phyloP scores from a whole-genome alignment of 495 filamentous ascomycete species.

The Tuber magnatum region DNA sequence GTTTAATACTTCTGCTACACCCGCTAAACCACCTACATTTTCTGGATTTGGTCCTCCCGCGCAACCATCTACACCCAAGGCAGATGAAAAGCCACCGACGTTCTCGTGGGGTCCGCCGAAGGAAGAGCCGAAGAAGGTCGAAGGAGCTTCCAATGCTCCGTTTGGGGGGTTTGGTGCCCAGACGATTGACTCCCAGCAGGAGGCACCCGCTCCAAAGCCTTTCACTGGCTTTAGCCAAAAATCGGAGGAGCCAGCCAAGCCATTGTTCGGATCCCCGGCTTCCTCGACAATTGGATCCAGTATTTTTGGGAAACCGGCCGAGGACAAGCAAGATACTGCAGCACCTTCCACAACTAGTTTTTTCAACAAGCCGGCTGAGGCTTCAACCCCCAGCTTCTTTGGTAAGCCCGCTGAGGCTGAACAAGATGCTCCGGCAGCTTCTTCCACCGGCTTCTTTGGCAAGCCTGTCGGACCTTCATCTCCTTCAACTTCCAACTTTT shows the following conservation, averaged over 20 bases:
- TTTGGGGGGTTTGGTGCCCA: constrained; percentile 30
- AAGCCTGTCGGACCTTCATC: constrained; percentile 5
- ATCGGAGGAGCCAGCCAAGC: constrained; percentile 19
- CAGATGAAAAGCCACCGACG: constrained; percentile 7
- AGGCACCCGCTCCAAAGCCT: constrained; percentile 13
- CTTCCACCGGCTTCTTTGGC: background rate
- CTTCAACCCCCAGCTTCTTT: constrained; percentile 1
- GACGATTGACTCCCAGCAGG: background rate
- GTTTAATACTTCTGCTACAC: background rate
- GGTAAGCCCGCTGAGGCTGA: background rate
- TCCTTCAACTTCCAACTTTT: background rate
- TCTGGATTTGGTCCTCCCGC: constrained; percentile 19
- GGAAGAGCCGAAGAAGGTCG: constrained; percentile 24
- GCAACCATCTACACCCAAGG: background rate
- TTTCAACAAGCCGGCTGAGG: background rate
- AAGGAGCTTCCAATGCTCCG: constrained; percentile 20
- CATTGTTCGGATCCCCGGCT: constrained; percentile 16
- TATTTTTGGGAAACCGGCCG: constrained; percentile 14
- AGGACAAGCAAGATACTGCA: constrained; percentile 19
- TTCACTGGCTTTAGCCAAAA: background rate
- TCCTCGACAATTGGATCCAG: background rate
- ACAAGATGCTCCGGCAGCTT: background rate
- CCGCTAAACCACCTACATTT: constrained; percentile 17
- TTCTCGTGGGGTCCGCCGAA: constrained; percentile 10
- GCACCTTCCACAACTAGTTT: background rate